Percentiles rank a stretch among this genome's conserved stretches.
Evolutionary conservation across 257 asterid genomes (phyloP).

Genomic region (Rehmannia glutinosa): DNA sequence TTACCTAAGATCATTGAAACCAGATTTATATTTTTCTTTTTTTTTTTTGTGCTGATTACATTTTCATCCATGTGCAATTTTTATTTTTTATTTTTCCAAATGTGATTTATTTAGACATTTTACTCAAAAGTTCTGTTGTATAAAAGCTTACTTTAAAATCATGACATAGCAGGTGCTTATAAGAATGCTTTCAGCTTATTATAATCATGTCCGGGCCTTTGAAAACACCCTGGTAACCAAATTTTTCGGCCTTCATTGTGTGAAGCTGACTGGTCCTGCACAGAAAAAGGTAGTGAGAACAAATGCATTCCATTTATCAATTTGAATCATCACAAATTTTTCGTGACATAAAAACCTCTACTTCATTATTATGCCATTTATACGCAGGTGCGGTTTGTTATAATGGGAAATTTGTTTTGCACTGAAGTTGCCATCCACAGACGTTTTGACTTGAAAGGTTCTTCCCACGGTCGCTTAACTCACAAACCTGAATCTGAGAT

Average conservation of each 20-base stretch:
- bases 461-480: constrained; percentile 91
- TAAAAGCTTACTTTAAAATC: constrained; percentile 9
- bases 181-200: constrained; percentile 92
- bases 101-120: no score
- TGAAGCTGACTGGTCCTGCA: constrained; percentile 79
- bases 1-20: not conserved
- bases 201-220: constrained; percentile 75
- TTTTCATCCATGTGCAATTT: not conserved
- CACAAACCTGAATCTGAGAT: constrained; percentile 81
- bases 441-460: constrained; percentile 89
- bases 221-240: constrained; percentile 85
- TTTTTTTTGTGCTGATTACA: no score
- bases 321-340: not conserved
- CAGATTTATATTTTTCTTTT: not conserved
- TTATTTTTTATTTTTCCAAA: not conserved
- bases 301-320: not conserved
- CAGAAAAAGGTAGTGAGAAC: constrained; percentile 69
- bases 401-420: constrained; percentile 92
- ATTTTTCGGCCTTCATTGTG: constrained; percentile 91
- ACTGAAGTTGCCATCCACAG: constrained; percentile 69
- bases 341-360: not conserved
- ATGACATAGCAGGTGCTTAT: constrained; percentile 63
- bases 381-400: constrained; percentile 82
- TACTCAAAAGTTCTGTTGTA: not conserved
- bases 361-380: not conserved